Evolutionary conservation across 2,329 filamentous ascomycete genomes (phyloP), one percentile per base, ranked within the genome.

Genomic region (Cercospora brassicicola): DNA sequence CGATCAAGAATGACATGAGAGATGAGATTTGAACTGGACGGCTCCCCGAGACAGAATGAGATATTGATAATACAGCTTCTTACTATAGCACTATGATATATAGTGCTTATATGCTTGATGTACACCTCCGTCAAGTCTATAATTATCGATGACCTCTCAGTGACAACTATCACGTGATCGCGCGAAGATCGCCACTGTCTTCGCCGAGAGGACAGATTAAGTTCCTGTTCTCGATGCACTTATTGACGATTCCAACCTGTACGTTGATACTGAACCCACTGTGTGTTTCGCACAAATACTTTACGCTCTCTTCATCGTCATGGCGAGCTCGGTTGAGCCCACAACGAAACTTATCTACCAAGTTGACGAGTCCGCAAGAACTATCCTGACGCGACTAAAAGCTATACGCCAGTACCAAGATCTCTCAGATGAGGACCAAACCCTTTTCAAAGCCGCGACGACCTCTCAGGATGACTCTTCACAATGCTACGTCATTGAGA

Each of bases 401-500:
- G 65, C 65, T 13, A 11, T 67, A 26, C 33, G 48, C 5, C 51
- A 42, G 3, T 45, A 57, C 30, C 4, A 51, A 57, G 59, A 67
- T 13, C 45, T 67, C 4, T 23, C 59, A 39, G 59, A 63, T 23
- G 48, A 33, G 2, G 65, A 67, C 11, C 13, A 26, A n/a, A 28
- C 39, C 15, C 42, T 65, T 26, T 65, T 65, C 36, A 61, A 65
- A 59, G 56, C 63, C 18, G 39, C 30, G 4, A 57, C 39, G 11
- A 30, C 4, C 10, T 23, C 48, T 2, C 51, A n/a, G 15, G 33
- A 59, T 7, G 53, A 59, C 18, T 9, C 26, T 8, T 13, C 48
- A 8, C 26, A 11, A 36, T 67, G 18, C 39, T 42, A 45, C 30
- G 39, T 74, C 15, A 20, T 75, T 20, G 59, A 65, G 5, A 90